Percentiles rank a stretch among this genome's conserved stretches.
Evolutionary conservation across 2,329 filamentous ascomycete species (phyloP).

Genomic region (Kalaharituber pfeilii): DNA sequence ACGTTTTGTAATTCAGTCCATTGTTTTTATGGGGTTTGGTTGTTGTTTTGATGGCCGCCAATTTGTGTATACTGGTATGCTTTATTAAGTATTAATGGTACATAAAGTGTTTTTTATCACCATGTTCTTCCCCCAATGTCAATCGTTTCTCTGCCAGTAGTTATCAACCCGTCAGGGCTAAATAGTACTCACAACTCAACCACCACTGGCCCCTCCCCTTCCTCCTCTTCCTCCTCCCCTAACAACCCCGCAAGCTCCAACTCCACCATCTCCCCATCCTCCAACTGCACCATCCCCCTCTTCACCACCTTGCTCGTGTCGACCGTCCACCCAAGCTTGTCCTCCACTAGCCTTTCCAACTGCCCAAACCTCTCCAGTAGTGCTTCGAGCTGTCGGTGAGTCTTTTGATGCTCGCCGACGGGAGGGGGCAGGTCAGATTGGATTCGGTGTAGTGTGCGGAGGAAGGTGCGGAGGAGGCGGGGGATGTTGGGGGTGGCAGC

Average conservation of each 20-base stretch:
- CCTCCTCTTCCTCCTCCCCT: conserved; percentile 7
- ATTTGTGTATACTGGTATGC: not conserved
- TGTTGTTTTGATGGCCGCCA: too few relatives aligned
- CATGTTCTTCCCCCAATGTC: too few relatives aligned
- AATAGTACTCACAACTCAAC: not conserved
- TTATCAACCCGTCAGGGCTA: too few relatives aligned
- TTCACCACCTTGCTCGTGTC: conserved; percentile 15
- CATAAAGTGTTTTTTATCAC: too few relatives aligned
- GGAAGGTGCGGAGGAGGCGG: not conserved
- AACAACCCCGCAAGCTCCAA: conserved; percentile 13
- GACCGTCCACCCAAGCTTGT: conserved; percentile 16
- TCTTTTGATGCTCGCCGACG: conserved; percentile 3
- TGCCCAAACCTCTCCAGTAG: conserved; percentile 7
- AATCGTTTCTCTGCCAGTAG: too few relatives aligned
- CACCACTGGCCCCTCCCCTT: conserved; percentile 21
- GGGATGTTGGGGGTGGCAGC: conserved; percentile 10
- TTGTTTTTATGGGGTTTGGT: too few relatives aligned
- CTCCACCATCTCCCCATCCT: conserved; percentile 16
- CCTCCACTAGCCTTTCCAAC: conserved; percentile 10
- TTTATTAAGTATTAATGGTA: not conserved
- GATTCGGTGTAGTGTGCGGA: not conserved
- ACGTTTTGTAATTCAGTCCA: too few relatives aligned
- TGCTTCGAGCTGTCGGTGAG: not conserved
- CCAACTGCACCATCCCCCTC: conserved; percentile 18
- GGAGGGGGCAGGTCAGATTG: not conserved